A percentile compares a stretch with the other conserved stretches of the same genome.
Conservation (phyloP, 2,329 filamentous ascomycete species). For the Phyllosticta citriasiana region DNA sequence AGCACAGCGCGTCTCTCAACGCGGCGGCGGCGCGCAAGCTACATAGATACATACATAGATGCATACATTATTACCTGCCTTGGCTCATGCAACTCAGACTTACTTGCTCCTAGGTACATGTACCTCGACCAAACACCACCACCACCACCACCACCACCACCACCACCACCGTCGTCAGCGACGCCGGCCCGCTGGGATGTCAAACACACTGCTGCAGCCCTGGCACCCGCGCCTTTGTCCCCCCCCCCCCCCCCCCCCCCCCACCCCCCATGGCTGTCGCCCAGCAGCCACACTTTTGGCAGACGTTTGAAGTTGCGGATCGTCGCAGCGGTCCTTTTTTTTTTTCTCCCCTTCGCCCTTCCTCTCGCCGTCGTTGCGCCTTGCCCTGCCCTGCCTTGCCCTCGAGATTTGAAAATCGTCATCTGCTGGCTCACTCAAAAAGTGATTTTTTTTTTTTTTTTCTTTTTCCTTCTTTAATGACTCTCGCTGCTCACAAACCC, state of each 20-base stretch:
- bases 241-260: not conserved
- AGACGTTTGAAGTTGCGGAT: not conserved
- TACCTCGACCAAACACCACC: not conserved
- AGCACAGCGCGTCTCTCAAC: no score
- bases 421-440: no score
- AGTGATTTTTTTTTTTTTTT: no score
- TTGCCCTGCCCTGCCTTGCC: not conserved
- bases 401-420: not conserved
- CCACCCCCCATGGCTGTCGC: not conserved
- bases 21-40: no score
- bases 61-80: no score
- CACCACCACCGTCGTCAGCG: not conserved
- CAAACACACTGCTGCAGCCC: not conserved
- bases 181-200: not conserved
- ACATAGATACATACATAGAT: no score
- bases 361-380: not conserved
- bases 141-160: not conserved
- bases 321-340: not conserved
- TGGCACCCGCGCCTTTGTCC: not conserved
- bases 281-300: not conserved
- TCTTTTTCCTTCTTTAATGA: no score
- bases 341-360: no score
- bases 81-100: no score
- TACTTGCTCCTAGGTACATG: no score
- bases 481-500: no score